These are phyloP conservation scores for Tripterygium wilfordii DNA, from an alignment of 177 flowering plant genomes.

Conservation along the genomic window DNA sequence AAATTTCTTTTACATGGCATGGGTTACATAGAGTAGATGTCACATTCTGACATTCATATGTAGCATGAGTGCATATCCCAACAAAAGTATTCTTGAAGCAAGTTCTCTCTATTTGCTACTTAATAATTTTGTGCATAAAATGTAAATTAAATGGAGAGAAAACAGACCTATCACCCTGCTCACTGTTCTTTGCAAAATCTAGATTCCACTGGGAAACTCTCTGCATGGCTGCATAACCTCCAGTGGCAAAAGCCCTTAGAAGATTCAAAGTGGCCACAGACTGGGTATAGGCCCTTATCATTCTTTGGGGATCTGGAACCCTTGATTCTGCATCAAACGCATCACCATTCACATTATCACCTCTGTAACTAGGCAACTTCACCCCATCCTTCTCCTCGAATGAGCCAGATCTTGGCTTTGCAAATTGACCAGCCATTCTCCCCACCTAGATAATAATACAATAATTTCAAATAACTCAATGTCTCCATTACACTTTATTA, in stretches of 20 bases:
- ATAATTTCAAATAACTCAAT: no score
- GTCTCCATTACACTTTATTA: neutral
- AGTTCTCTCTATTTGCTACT: no score
- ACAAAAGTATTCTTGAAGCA: no score
- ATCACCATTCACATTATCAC: constrained; percentile 48
- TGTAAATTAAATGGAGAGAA: no score
- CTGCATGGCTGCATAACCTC: constrained; percentile 57
- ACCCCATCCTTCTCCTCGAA: constrained; percentile 47
- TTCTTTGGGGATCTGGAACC: constrained; percentile 42
- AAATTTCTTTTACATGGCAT: no score
- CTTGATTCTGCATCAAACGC: constrained; percentile 38
- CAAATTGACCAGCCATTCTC: constrained; percentile 47
- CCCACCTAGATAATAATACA: constrained; percentile 32
- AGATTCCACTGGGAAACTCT: constrained; percentile 52
- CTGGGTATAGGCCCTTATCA: constrained; percentile 43
- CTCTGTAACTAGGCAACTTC: constrained; percentile 47
- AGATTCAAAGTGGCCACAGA: constrained; percentile 54
- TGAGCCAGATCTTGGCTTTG: constrained; percentile 38
- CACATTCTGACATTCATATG: no score
- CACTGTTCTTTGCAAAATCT: constrained; percentile 45
- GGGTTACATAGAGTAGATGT: no score
- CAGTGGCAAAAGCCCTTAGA: constrained; percentile 49
- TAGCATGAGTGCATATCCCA: no score
- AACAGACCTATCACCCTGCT: constrained; percentile 51
- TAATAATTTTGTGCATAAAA: no score